Conservation (phyloP, 306 rosid species). For the Geum urbanum region DNA sequence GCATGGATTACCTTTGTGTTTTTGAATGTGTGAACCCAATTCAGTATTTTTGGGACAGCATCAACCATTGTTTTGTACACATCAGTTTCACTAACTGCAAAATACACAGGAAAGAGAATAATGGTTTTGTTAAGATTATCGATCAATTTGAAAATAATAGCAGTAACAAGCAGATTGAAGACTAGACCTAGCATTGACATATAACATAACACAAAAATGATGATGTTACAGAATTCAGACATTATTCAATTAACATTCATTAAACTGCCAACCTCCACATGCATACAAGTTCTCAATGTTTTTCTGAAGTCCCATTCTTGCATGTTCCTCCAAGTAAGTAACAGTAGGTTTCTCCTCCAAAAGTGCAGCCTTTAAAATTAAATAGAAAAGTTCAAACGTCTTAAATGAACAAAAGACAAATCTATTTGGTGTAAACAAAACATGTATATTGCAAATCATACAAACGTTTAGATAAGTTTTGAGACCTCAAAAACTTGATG, state of each 20-base stretch:
- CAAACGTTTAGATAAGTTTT: slow-evolving; percentile 19
- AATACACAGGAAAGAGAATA: slow-evolving; percentile 19
- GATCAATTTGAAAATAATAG: slow-evolving; percentile 7
- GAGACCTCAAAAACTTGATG: slow-evolving; percentile 91
- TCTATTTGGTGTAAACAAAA: neutral
- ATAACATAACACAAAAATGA: neutral
- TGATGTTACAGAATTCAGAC: neutral
- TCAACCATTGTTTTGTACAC: slow-evolving; percentile 53
- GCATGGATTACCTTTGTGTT: slow-evolving; percentile 48
- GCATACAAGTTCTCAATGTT: slow-evolving; percentile 84
- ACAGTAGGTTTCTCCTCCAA: slow-evolving; percentile 49
- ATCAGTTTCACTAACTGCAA: slow-evolving; percentile 66
- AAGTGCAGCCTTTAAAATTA: slow-evolving; percentile 69
- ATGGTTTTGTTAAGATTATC: slow-evolving; percentile 19
- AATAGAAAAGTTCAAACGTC: neutral
- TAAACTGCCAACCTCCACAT: slow-evolving; percentile 58
- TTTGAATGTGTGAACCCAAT: slow-evolving; percentile 67
- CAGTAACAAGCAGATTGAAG: neutral
- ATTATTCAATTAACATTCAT: slow-evolving; percentile 3
- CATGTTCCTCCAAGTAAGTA: slow-evolving; percentile 58
- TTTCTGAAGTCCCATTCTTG: slow-evolving; percentile 51
- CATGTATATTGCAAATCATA: neutral
- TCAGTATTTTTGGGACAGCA: slow-evolving; percentile 68
- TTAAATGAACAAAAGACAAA: neutral
- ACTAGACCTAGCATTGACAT: neutral